A percentile compares a stretch with the other conserved stretches of the same genome.
phyloP scores from a whole-genome alignment of 2,329 filamentous ascomycete species.

The Penicillium paneum region DNA sequence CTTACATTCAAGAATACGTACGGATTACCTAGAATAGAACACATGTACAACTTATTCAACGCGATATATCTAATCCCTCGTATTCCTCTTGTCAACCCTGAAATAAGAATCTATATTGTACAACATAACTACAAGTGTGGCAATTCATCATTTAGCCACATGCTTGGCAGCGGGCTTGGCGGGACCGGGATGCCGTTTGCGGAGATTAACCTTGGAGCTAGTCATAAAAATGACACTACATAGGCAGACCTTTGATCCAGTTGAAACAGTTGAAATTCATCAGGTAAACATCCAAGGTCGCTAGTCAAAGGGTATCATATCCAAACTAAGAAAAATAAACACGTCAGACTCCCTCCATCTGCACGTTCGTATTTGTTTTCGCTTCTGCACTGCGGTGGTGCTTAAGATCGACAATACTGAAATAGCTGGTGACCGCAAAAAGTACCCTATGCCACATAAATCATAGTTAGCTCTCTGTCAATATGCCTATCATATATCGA shows the following conservation, averaged over 20 bases:
- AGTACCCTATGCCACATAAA: constrained; percentile 24
- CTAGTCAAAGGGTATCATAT: constrained; percentile 1
- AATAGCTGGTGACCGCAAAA: constrained; percentile 51
- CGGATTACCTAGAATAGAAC: no score
- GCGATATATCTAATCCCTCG: background rate
- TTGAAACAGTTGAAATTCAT: no score
- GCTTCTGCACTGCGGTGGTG: constrained; percentile 32
- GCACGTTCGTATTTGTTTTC: constrained; percentile 25
- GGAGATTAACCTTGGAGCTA: background rate
- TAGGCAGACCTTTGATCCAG: no score
- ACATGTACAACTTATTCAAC: background rate
- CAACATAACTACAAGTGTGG: no score
- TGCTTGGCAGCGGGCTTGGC: background rate
- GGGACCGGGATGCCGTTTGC: constrained; percentile 1
- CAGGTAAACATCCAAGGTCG: background rate
- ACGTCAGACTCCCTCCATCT: constrained; percentile 19
- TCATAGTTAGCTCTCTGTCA: background rate
- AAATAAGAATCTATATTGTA: background rate
- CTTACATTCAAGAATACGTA: no score
- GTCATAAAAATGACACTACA: background rate
- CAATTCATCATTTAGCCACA: background rate
- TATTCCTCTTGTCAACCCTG: background rate
- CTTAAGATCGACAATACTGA: constrained; percentile 49
- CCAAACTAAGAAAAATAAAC: background rate
- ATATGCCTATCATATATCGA: background rate